Conservation (phyloP, 352 stramenopile species). For the Pythium dissotocum region DNA sequence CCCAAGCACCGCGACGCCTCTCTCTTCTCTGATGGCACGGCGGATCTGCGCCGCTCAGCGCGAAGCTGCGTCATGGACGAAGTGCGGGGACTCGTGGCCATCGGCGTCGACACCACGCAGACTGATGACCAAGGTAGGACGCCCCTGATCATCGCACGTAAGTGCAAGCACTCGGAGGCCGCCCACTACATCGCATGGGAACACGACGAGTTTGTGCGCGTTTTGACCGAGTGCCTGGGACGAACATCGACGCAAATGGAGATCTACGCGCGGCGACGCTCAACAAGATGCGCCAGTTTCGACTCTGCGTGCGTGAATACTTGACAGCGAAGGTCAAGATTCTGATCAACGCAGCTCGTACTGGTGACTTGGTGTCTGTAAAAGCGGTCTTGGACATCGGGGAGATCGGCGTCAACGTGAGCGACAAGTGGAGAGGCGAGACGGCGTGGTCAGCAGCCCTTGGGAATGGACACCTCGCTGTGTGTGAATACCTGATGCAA, state of each 20-base stretch:
- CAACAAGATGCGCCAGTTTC: not conserved
- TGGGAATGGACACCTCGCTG: no score
- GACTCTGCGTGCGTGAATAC: not conserved
- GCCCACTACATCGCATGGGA: not conserved
- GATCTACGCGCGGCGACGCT: slow-evolving; percentile 1
- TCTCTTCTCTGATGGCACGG: not conserved
- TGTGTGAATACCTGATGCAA: no score
- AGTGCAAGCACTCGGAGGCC: not conserved
- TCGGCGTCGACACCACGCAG: not conserved
- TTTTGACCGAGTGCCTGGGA: not conserved
- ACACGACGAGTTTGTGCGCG: not conserved
- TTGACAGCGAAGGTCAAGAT: not conserved
- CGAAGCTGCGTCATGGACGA: not conserved
- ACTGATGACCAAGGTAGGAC: not conserved
- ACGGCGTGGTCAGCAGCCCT: no score
- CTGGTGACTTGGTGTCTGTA: not conserved
- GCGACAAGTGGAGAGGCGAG: no score
- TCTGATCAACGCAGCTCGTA: not conserved
- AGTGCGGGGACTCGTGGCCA: not conserved
- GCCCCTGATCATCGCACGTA: not conserved
- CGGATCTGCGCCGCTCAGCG: not conserved
- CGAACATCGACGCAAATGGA: not conserved
- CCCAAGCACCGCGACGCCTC: not conserved
- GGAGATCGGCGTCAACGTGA: no score
- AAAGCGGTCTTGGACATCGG: not conserved